Conservation (phyloP, 176 grass and related monocot species). For the Alopecurus myosuroides region DNA sequence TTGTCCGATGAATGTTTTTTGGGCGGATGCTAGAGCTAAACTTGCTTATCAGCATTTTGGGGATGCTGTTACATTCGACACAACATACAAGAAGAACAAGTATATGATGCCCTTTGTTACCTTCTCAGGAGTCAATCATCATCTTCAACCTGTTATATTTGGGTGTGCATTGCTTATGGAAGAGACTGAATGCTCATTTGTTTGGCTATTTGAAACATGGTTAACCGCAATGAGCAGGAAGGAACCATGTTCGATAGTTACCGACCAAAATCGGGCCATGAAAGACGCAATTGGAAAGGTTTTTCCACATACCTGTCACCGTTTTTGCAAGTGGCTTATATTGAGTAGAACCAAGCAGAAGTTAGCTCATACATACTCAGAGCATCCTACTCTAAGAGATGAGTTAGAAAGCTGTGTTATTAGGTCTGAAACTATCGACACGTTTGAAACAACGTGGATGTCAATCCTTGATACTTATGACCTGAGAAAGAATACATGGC, state of each 20-base stretch:
- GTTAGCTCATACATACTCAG: slow-evolving; percentile 60
- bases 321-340: slow-evolving; percentile 89
- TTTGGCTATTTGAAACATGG: slow-evolving; percentile 93
- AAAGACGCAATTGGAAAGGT: slow-evolving; percentile 66
- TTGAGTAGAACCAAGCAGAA: slow-evolving; percentile 79
- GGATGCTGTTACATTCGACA: slow-evolving; percentile 81
- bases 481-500: slow-evolving; percentile 82
- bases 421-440: slow-evolving; percentile 50
- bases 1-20: slow-evolving; percentile 77
- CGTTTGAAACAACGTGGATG: slow-evolving; percentile 71
- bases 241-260: slow-evolving; percentile 59
- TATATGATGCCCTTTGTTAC: slow-evolving; percentile 84
- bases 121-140: slow-evolving; percentile 89
- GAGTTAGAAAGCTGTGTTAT: slow-evolving; percentile 80
- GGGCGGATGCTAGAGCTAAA: slow-evolving; percentile 77
- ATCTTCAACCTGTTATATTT: slow-evolving; percentile 79
- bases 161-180: slow-evolving; percentile 81
- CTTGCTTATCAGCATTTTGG: slow-evolving; percentile 63
- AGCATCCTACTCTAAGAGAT: slow-evolving; percentile 54
- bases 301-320: slow-evolving; percentile 65
- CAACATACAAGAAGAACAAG: slow-evolving; percentile 87
- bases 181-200: slow-evolving; percentile 75
- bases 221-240: slow-evolving; percentile 64
- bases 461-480: slow-evolving; percentile 82
- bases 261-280: slow-evolving; percentile 80